Conservation (phyloP, 129 eudicot genomes). For the Dittrichia graveolens region DNA sequence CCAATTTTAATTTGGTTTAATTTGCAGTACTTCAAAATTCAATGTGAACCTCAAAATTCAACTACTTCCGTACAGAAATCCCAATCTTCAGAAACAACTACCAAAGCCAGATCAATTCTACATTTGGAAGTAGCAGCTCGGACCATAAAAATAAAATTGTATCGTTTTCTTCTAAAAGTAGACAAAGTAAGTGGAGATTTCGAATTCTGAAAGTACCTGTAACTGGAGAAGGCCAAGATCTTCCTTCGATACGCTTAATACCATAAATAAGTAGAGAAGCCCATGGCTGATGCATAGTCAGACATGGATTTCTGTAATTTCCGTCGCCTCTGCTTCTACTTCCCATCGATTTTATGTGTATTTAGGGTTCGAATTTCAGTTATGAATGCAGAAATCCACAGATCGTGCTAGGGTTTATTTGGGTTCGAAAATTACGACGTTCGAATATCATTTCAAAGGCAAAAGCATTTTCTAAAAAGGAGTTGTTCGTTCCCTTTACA, state of each 20-base stretch:
- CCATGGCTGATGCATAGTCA: conserved; percentile 99
- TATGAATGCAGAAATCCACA: neutral
- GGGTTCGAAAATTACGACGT: too few species aligned
- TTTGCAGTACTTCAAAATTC: too few species aligned
- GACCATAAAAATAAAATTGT: neutral
- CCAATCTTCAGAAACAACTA: neutral
- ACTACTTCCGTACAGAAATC: too few species aligned
- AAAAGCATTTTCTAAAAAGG: too few species aligned
- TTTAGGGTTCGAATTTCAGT: neutral
- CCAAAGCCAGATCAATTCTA: neutral
- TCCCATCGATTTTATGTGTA: conserved; percentile 38
- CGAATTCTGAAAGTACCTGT: conserved; percentile 42
- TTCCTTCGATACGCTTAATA: conserved; percentile 90
- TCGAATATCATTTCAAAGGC: too few species aligned
- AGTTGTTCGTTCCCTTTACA: too few species aligned
- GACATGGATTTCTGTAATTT: conserved; percentile 83
- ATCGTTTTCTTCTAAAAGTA: neutral
- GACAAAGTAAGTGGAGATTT: neutral
- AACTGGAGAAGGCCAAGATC: conserved; percentile 96
- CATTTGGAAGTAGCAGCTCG: neutral
- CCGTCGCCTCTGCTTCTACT: conserved; percentile 48
- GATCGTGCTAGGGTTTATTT: conserved; percentile 20
- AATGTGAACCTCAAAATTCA: too few species aligned
- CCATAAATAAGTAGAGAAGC: conserved; percentile 93
- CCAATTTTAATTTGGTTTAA: too few species aligned